Conservation (phyloP, 2,329 filamentous ascomycete species). For the Coniochaeta prunicola region DNA sequence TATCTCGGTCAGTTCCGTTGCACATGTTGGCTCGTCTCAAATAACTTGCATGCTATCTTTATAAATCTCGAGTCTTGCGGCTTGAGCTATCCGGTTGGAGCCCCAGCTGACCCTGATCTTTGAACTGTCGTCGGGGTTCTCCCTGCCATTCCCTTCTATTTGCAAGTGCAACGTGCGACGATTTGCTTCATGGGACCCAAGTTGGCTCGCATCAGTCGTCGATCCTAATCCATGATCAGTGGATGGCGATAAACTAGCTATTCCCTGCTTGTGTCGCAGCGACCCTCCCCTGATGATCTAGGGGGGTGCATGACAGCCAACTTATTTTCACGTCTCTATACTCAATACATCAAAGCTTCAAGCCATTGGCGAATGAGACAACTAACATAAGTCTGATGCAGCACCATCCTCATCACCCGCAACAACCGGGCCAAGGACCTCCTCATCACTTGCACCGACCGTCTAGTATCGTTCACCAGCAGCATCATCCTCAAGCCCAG, state of each 20-base stretch:
- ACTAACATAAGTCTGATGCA: slow-evolving; percentile 29
- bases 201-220: slow-evolving; percentile 41
- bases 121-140: background rate
- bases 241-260: slow-evolving; percentile 7
- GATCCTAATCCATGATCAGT: slow-evolving; percentile 33
- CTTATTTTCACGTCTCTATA: background rate
- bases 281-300: background rate
- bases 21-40: background rate
- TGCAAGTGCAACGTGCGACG: background rate
- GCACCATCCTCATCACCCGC: slow-evolving; percentile 69
- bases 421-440: slow-evolving; percentile 60
- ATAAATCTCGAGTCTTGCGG: background rate
- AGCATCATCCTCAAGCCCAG: slow-evolving; percentile 54
- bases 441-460: slow-evolving; percentile 62
- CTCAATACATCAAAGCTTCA: background rate
- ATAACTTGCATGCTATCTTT: background rate
- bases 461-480: slow-evolving; percentile 66
- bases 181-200: slow-evolving; percentile 20
- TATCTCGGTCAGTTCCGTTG: background rate
- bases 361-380: background rate
- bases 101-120: background rate
- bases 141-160: background rate
- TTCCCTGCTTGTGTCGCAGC: background rate
- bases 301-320: background rate
- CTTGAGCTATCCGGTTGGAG: background rate